Evolutionary conservation across 768 basidiomycete genomes (phyloP).

Genomic region (Trametes maxima): DNA sequence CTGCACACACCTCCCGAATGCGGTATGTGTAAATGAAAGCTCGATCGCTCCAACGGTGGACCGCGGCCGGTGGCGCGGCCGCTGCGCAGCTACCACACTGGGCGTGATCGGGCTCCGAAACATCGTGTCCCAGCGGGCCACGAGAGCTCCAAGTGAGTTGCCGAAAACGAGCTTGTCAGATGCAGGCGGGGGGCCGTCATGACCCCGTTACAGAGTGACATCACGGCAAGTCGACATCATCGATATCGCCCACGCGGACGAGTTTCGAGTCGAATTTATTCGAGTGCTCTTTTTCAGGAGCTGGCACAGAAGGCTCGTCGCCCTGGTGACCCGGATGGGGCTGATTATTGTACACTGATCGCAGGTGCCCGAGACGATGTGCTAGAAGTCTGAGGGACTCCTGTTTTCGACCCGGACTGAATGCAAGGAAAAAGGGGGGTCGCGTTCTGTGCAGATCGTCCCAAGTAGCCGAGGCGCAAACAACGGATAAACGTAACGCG

Average conservation of each 20-base stretch:
- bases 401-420: too few species aligned
- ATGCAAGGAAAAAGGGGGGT: too few species aligned
- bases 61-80: not conserved
- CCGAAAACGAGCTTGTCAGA: not conserved
- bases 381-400: not conserved
- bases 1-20: slow-evolving; percentile 9
- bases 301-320: not conserved
- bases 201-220: too few species aligned
- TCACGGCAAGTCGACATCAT: not conserved
- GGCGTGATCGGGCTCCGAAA: not conserved
- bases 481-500: too few species aligned
- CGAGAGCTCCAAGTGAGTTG: too few species aligned
- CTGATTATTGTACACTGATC: not conserved
- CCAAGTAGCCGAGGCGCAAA: too few species aligned
- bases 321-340: not conserved
- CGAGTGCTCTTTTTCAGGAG: not conserved
- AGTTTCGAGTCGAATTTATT: not conserved
- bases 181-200: not conserved
- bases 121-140: not conserved
- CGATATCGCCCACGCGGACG: not conserved
- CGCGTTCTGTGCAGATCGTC: too few species aligned
- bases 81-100: not conserved
- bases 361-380: not conserved
- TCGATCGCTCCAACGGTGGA: slow-evolving; percentile 1
- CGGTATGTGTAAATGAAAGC: slow-evolving; percentile 10